Percentiles rank a stretch among this genome's conserved stretches.
These are phyloP conservation scores for Acmispon strigosus DNA, from an alignment of 306 rosid genomes.

Conservation along the genomic window DNA sequence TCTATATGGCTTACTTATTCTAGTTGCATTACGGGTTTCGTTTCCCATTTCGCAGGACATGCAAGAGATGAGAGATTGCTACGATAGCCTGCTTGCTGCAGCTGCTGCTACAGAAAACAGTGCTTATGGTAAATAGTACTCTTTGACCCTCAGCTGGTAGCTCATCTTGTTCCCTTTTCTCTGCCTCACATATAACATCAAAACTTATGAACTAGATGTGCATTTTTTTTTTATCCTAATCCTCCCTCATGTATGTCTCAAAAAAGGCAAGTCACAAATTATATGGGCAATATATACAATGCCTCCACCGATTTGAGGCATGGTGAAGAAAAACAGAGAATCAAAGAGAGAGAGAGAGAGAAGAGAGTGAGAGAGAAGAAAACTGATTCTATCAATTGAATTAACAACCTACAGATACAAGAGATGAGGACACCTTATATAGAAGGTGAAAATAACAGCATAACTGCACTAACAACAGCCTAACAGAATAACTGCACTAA, in stretches of 20 bases:
- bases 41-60: slow-evolving; percentile 46
- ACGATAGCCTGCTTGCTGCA: slow-evolving; percentile 78
- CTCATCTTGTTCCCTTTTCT: background rate
- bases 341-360: too few species aligned
- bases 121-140: slow-evolving; percentile 52
- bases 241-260: background rate
- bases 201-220: background rate
- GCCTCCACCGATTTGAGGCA: background rate
- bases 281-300: background rate
- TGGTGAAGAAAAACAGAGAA: too few species aligned
- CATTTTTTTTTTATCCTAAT: background rate
- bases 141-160: background rate
- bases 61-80: slow-evolving; percentile 83
- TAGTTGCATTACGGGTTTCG: background rate
- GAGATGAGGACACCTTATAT: too few species aligned
- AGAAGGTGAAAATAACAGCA: too few species aligned
- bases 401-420: too few species aligned
- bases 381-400: too few species aligned
- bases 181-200: background rate
- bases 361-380: too few species aligned
- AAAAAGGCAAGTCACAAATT: background rate
- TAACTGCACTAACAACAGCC: too few species aligned
- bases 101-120: slow-evolving; percentile 87
- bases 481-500: too few species aligned
- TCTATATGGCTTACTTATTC: background rate